A percentile compares a stretch with the other conserved stretches of the same genome.
Evolutionary conservation across 306 rosid species (phyloP).

Genomic region (Fagus sylvatica): DNA sequence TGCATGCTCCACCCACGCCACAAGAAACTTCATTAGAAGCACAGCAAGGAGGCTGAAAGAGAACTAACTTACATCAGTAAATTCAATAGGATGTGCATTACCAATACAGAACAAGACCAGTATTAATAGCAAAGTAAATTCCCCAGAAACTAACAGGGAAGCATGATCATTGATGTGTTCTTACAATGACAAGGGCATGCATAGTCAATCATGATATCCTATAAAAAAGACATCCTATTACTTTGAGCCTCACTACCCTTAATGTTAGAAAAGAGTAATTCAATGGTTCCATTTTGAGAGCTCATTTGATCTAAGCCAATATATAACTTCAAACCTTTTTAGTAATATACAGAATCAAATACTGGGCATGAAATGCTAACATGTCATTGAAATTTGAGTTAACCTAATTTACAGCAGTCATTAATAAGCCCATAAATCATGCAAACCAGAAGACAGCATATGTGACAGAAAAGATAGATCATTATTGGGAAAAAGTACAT

Average conservation of each 20-base stretch:
- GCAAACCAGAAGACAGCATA: neutral
- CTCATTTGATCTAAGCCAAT: neutral
- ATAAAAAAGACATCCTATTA: neutral
- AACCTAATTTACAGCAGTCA: neutral
- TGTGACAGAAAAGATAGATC: neutral
- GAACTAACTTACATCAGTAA: constrained; percentile 23
- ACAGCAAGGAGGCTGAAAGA: constrained; percentile 91
- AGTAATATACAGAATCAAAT: neutral
- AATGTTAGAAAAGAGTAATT: neutral
- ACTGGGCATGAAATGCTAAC: neutral
- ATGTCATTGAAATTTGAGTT: neutral
- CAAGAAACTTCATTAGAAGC: constrained; percentile 62
- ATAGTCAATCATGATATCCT: neutral
- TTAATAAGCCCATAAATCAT: constrained; percentile 1
- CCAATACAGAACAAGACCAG: constrained; percentile 2
- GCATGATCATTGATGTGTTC: neutral
- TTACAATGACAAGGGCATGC: neutral
- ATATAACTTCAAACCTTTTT: constrained; percentile 1
- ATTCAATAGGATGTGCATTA: constrained; percentile 23
- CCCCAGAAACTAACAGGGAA: neutral
- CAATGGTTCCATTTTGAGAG: neutral
- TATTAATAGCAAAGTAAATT: neutral
- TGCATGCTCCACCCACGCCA: constrained; percentile 69
- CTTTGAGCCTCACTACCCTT: neutral
- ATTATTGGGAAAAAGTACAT: neutral